Conservation (phyloP, 2,329 filamentous ascomycete genomes). For the Colletotrichum spaethianum region DNA sequence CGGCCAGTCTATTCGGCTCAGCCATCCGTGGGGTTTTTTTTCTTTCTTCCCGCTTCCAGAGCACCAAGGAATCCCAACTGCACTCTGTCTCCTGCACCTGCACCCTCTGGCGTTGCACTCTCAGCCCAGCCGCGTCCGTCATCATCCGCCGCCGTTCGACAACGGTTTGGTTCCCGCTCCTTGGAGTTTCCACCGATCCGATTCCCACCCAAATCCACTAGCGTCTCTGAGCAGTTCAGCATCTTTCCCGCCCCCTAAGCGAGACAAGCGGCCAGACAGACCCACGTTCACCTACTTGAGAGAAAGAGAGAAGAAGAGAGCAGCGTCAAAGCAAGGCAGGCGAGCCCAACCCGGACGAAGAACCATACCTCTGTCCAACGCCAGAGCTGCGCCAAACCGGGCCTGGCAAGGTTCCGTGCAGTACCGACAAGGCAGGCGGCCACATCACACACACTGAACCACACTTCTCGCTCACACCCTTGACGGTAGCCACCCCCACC, state of each 20-base stretch:
- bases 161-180: slow-evolving; percentile 21
- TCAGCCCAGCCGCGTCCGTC: slow-evolving; percentile 8
- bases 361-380: neutral
- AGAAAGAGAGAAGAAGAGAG: neutral
- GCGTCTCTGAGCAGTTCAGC: slow-evolving; percentile 1
- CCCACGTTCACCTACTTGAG: neutral
- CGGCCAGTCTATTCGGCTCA: neutral
- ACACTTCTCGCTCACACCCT: neutral
- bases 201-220: slow-evolving; percentile 19
- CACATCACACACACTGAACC: slow-evolving; percentile 17
- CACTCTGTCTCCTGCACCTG: neutral
- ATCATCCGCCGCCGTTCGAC: slow-evolving; percentile 15
- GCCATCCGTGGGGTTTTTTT: slow-evolving; percentile 5
- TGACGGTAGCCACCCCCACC: slow-evolving; percentile 16
- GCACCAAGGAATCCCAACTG: neutral
- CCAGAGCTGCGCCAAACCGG: neutral
- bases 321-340: slow-evolving; percentile 3
- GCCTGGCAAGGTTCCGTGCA: slow-evolving; percentile 26
- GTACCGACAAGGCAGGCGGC: slow-evolving; percentile 15
- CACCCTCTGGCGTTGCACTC: slow-evolving; percentile 1
- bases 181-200: neutral
- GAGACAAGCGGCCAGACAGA: slow-evolving; percentile 24
- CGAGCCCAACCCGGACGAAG: neutral
- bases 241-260: slow-evolving; percentile 26
- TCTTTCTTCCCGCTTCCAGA: slow-evolving; percentile 7